phyloP scores from a whole-genome alignment of 1,284 basidiomycete species.

The Meira nashicola region DNA sequence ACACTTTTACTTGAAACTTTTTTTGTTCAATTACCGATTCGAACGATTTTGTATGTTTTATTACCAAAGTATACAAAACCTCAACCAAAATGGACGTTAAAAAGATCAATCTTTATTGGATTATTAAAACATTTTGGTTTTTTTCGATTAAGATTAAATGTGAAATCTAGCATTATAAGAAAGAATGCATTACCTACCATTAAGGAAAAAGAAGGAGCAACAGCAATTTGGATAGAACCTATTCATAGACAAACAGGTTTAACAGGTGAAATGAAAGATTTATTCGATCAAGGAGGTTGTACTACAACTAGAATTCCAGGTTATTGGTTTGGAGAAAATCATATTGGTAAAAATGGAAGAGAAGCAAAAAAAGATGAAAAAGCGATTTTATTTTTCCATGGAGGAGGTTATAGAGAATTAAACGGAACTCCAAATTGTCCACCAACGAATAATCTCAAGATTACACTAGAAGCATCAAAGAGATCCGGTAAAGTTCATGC shows the following conservation, averaged over 20 bases:
- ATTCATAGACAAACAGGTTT: conserved; percentile 6
- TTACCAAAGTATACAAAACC: not conserved
- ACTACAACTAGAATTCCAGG: not conserved
- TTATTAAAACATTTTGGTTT: not conserved
- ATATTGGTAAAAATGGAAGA: not conserved
- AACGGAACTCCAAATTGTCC: not conserved
- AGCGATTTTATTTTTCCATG: conserved; percentile 4
- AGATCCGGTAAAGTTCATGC: conserved; percentile 3
- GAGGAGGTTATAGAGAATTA: conserved; percentile 10
- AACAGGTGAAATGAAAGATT: not conserved
- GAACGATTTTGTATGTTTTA: not conserved
- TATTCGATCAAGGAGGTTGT: conserved; percentile 2
- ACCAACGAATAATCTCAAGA: not conserved
- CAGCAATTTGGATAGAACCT: conserved; percentile 1
- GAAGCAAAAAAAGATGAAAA: conserved; percentile 5
- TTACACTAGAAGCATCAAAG: conserved; percentile 1
- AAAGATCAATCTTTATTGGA: not conserved
- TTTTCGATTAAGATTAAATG: not conserved
- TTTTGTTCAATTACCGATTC: conserved; percentile 7
- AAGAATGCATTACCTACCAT: conserved; percentile 1
- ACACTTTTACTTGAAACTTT: not conserved
- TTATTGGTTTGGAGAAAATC: conserved; percentile 6
- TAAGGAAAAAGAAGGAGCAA: not conserved
- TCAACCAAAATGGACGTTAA: conserved; percentile 6
- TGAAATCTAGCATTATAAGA: not conserved